Evolutionary conservation across 371 early-diverging fungal genomes (phyloP), one percentile per base, ranked within the genome.

Genomic region (Nematocida sp.): DNA sequence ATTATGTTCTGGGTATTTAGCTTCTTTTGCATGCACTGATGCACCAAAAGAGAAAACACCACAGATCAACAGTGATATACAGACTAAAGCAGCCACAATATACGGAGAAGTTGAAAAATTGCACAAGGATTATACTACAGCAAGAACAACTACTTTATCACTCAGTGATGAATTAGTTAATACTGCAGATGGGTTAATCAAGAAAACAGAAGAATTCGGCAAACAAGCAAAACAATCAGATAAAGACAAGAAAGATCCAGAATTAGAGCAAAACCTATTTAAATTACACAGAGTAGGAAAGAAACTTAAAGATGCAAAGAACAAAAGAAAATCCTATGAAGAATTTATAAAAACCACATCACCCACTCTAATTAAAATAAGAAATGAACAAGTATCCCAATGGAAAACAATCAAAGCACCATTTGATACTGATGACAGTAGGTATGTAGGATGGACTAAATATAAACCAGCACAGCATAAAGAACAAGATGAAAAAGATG

Each of bases 1-100:
- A 58, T 23, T 58, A n/a, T 58, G 58, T 58, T 58, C 11, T n/a
- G 58, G 25, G 2, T 58, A 58, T 23, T 23, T 58, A 23, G 58
- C 58, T 9, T 27, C 27, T 9, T n/a, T 58, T n/a, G 11, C 58
- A 11, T 58, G 52, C 52, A 50, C 0, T 0, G 33, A 33, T 33
- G 52, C 52, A 50, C 13, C 52, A 50, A 50, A 9, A 50, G 52
- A 50, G 18, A 50, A 50, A 1, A 18, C 1, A 0, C 52, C 52
- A 50, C 52, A 50, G 52, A 50, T 50, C 0, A 50, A 50, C 18
- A 13, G 13, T 13, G 18, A 18, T 18, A 9, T 50, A 50, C 52
- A 50, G 52, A 50, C 1, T 18, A 50, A 58, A 58, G 58, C 27
- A n/a, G 23, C 0, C 58, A n/a, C n/a, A 58, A n/a, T 58, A n/a